Conservation (phyloP, 768 basidiomycete genomes). For the Strobilomyces dryophilus region DNA sequence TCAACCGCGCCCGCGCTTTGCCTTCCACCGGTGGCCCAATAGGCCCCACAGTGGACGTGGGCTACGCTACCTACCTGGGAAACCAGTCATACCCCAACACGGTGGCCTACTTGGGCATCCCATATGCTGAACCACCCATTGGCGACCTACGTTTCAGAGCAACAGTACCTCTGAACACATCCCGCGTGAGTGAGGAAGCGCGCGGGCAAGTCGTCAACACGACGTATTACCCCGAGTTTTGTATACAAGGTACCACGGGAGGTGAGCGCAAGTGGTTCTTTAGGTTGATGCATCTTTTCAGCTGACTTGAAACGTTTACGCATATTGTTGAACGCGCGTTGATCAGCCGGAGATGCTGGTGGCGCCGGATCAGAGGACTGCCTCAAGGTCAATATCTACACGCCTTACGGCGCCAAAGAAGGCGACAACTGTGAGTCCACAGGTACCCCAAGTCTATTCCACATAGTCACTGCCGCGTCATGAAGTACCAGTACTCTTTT, state of each 20-base stretch:
- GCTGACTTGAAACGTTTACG: background rate
- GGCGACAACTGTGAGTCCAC: constrained; percentile 43
- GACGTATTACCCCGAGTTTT: constrained; percentile 51
- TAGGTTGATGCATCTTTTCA: background rate
- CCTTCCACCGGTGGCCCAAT: background rate
- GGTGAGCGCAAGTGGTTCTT: constrained; percentile 24
- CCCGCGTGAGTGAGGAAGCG: constrained; percentile 35
- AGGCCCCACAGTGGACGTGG: constrained; percentile 44
- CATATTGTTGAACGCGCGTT: background rate
- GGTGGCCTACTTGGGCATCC: constrained; percentile 51
- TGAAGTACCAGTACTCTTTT: constrained; percentile 38
- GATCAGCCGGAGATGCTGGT: constrained; percentile 49
- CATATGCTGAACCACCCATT: constrained; percentile 41
- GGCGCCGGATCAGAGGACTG: constrained; percentile 67
- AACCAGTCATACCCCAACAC: constrained; percentile 49
- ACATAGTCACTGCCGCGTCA: background rate
- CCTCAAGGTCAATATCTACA: constrained; percentile 62
- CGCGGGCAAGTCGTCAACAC: constrained; percentile 45
- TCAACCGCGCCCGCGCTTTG: background rate
- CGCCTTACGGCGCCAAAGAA: constrained; percentile 44
- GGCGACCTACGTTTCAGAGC: constrained; percentile 42
- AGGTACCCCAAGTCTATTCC: background rate
- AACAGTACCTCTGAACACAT: constrained; percentile 49
- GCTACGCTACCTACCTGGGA: constrained; percentile 56
- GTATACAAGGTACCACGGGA: constrained; percentile 54